Evolutionary conservation across 345 rosid species (phyloP).

Genomic region (Citropsis articulata): DNA sequence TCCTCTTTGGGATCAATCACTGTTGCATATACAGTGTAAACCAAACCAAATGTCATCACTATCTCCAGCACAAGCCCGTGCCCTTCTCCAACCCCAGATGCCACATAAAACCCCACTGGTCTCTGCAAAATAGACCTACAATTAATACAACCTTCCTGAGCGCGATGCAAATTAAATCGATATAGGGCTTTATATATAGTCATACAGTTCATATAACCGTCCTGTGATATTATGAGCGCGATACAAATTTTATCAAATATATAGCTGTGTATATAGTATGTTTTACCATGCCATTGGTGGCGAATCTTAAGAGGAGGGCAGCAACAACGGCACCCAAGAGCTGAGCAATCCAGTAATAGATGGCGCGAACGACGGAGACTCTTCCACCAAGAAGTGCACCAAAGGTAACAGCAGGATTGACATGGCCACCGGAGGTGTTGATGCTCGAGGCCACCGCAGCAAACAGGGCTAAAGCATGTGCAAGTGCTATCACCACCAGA

Average conservation of each 20-base stretch:
- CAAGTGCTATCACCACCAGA: conserved; percentile 53
- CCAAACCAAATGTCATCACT: conserved; percentile 43
- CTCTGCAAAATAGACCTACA: conserved; percentile 34
- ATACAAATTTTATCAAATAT: no score
- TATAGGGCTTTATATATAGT: no score
- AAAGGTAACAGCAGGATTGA: conserved; percentile 79
- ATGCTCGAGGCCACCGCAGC: conserved; percentile 58
- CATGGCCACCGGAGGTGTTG: conserved; percentile 73
- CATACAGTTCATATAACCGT: no score
- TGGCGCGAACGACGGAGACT: conserved; percentile 52
- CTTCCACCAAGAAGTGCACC: conserved; percentile 68
- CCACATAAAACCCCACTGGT: conserved; percentile 53
- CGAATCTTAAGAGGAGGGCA: conserved; percentile 56
- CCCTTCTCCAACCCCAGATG: conserved; percentile 47
- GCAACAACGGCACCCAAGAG: conserved; percentile 63
- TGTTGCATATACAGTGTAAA: conserved; percentile 41
- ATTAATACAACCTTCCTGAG: no score
- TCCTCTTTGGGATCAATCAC: conserved; percentile 47
- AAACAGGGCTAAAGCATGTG: conserved; percentile 60
- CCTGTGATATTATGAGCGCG: no score
- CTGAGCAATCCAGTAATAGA: conserved; percentile 77
- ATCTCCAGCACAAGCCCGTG: conserved; percentile 41
- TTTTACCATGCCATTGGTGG: conserved; percentile 63
- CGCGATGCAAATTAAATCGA: no score
- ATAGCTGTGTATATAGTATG: background rate